Base-by-base conservation (phyloP, 345 rosid genomes). In the Lepidium sativum region DNA sequence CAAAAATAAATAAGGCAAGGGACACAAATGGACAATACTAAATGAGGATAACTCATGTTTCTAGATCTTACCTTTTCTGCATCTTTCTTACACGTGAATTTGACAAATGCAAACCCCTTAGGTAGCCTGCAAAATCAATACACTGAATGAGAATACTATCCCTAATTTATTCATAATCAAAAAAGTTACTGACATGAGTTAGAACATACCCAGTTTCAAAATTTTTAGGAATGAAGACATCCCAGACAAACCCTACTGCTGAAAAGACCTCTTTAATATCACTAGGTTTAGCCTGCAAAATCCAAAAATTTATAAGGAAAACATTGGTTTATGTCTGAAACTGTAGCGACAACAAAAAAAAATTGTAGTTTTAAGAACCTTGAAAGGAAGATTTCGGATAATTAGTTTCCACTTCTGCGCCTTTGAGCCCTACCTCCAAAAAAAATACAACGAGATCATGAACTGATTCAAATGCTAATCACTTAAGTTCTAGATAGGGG, bases 371-470 rank as follows among this genome's bases (percentile, higher is more conserved):
- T 31, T 39, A 75, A 65, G 49, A 67, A 87, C 99, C 97, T 86
- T 80, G 78, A 90, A 94, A 47, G 99, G 97, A 67, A 90, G 89
- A 68, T 86, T 90, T 77, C 99, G 81, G 68, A 84, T 53, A 63
- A 90, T 90, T 51, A 94, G 79, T 75, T 94, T 94, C 99, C 97
- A 94, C 80, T 90, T 94, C 78, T 84, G 91, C 74, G 90, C 85
- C 85, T 90, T 94, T 68, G 95, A 86, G 67, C 99, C 97, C 95
- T 92, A 83, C 14, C 35, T 56, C 76, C 47, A 56, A 69, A 58
- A 56, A 48, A 56, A 14, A 67, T 6, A 44, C 7, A 27, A 27
- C 6, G 31, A 27, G 6, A 45, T 73, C 29, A 53, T 52, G 58
- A 67, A 51, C 23, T 8, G 41, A 18, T 67, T 10, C 11, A 18